Evolutionary conservation across 768 basidiomycete genomes (phyloP).

Genomic region (Baorangia bicolor): DNA sequence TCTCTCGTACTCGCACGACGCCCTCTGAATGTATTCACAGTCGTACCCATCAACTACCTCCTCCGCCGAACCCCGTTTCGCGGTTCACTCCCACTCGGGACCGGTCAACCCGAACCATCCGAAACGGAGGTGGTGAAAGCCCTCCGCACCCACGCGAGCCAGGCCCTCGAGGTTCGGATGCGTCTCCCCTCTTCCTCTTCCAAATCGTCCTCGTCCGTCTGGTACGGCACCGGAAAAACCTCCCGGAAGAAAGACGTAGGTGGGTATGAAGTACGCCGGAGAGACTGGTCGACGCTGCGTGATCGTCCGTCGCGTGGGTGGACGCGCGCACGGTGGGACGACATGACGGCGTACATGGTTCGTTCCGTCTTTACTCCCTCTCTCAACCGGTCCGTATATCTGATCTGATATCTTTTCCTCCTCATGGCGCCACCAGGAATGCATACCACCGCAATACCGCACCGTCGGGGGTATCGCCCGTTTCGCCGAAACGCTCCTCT

Average conservation of each 20-base stretch:
- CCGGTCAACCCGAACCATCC: slow-evolving; percentile 14
- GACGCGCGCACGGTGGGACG: slow-evolving; percentile 56
- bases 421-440: slow-evolving; percentile 50
- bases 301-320: slow-evolving; percentile 26
- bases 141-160: slow-evolving; percentile 48
- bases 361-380: not conserved
- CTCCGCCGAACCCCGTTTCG: slow-evolving; percentile 38
- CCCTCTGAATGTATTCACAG: slow-evolving; percentile 33
- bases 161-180: slow-evolving; percentile 60
- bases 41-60: slow-evolving; percentile 59
- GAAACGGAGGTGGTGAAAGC: slow-evolving; percentile 58
- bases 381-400: not conserved
- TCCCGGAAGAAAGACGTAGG: slow-evolving; percentile 38
- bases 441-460: slow-evolving; percentile 57
- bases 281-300: slow-evolving; percentile 37
- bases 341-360: slow-evolving; percentile 67
- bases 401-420: not conserved
- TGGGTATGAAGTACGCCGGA: slow-evolving; percentile 66
- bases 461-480: slow-evolving; percentile 47
- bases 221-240: slow-evolving; percentile 35
- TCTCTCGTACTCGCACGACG: not conserved
- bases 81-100: slow-evolving; percentile 9
- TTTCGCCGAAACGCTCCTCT: slow-evolving; percentile 43
- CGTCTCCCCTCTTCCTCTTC: slow-evolving; percentile 38
- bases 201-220: slow-evolving; percentile 38